Conservation (phyloP, 371 early-diverging fungal genomes). For the Zopfochytrium polystomum region DNA sequence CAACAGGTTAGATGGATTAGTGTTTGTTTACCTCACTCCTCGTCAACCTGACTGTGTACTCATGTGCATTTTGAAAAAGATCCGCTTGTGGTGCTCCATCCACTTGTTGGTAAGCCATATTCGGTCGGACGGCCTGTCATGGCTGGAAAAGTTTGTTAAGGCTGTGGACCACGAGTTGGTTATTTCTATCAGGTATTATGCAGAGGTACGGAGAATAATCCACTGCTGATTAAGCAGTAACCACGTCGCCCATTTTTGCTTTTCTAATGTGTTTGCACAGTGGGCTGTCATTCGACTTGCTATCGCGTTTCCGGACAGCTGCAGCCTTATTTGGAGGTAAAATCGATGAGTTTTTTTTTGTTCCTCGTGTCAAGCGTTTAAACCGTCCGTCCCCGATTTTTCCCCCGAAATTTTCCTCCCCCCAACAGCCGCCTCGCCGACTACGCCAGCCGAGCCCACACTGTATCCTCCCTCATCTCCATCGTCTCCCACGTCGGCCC, state of each 20-base stretch:
- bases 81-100: conserved; percentile 54
- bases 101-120: conserved; percentile 51
- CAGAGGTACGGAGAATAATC: too few relatives aligned
- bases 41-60: too few relatives aligned
- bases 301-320: conserved; percentile 16
- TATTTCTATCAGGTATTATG: conserved; percentile 51
- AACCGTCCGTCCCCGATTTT: background rate
- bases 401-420: background rate
- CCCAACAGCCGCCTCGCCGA: conserved; percentile 24
- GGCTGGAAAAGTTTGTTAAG: conserved; percentile 33
- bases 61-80: conserved; percentile 26
- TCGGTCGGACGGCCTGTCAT: conserved; percentile 19
- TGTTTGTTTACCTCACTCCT: too few relatives aligned
- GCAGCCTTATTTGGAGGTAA: conserved; percentile 16
- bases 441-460: conserved; percentile 44
- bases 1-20: conserved; percentile 38
- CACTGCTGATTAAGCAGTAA: too few relatives aligned
- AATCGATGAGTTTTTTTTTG: too few relatives aligned
- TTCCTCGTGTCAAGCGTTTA: too few relatives aligned
- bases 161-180: conserved; percentile 46
- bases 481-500: conserved; percentile 32
- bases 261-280: background rate
- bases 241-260: background rate
- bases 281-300: conserved; percentile 35
- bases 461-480: conserved; percentile 48